Conservation (phyloP, 305 asterid species). For the Solanum hybrid region DNA sequence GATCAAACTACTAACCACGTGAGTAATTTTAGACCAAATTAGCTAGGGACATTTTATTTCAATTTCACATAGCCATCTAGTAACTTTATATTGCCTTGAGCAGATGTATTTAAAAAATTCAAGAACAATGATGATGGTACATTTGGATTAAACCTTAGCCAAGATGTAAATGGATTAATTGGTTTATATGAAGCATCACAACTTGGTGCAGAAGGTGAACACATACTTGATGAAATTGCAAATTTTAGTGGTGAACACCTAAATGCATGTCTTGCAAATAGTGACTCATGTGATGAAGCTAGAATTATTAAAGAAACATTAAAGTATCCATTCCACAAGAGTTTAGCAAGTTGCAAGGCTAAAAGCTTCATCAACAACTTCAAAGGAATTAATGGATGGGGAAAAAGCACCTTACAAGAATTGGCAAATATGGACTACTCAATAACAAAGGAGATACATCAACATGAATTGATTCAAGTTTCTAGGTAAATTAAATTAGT, state of each 20-base stretch:
- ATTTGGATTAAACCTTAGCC: neutral
- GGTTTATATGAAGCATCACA: slow-evolving; percentile 43
- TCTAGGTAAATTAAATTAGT: slow-evolving; percentile 12
- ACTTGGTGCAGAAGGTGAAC: neutral
- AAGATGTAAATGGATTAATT: slow-evolving; percentile 17
- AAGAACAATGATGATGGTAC: slow-evolving; percentile 19
- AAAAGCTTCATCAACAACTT: slow-evolving; percentile 1
- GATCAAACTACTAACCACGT: too few species aligned
- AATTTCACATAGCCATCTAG: neutral
- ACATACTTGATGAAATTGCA: neutral
- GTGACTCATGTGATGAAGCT: neutral
- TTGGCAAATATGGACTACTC: slow-evolving; percentile 14
- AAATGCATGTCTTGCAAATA: slow-evolving; percentile 2
- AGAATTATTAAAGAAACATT: slow-evolving; percentile 8
- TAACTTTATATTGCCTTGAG: neutral
- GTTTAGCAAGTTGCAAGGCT: slow-evolving; percentile 2
- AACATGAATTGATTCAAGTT: slow-evolving; percentile 22
- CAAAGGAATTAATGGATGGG: slow-evolving; percentile 12
- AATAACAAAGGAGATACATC: slow-evolving; percentile 6
- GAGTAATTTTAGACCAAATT: too few species aligned
- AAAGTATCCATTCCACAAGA: slow-evolving; percentile 18
- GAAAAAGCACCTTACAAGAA: slow-evolving; percentile 6
- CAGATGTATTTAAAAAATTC: slow-evolving; percentile 32
- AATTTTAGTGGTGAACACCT: slow-evolving; percentile 18
- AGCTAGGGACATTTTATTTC: too few species aligned